phyloP scores from a whole-genome alignment of 139 green algal species.

The Chlorella sorokiniana region DNA sequence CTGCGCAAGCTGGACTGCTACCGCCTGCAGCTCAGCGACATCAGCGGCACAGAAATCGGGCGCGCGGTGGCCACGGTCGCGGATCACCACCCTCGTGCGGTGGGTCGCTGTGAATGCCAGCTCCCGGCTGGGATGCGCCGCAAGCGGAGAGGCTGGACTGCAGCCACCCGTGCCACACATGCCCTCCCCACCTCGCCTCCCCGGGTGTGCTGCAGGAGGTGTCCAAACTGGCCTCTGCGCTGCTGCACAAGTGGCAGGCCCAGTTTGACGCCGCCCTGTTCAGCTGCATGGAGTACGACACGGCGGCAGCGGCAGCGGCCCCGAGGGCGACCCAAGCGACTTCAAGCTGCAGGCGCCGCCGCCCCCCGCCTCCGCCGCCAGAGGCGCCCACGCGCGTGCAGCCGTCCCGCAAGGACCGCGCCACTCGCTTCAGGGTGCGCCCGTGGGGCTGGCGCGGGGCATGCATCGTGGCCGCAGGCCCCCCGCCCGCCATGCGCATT shows the following conservation, averaged over 20 bases:
- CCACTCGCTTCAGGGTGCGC: conserved; percentile 7
- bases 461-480: no score
- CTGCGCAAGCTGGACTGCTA: conserved; percentile 36
- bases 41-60: conserved; percentile 21
- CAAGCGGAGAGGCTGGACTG: neutral
- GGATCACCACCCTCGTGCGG: conserved; percentile 3
- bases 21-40: conserved; percentile 25
- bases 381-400: conserved; percentile 11
- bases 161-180: neutral
- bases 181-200: neutral
- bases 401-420: conserved; percentile 13
- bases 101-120: neutral
- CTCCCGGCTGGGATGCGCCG: neutral
- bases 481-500: no score
- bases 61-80: conserved; percentile 1
- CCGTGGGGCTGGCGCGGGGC: neutral
- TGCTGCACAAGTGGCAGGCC: conserved; percentile 17
- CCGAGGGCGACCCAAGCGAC: conserved; percentile 16
- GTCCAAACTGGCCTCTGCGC: neutral
- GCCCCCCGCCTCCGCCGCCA: conserved; percentile 8
- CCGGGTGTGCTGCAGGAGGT: conserved; percentile 4
- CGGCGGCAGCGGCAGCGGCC: conserved; percentile 8
- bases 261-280: conserved; percentile 9
- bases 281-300: conserved; percentile 12
- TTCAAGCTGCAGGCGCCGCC: conserved; percentile 28